Evolutionary conservation across 2,329 filamentous ascomycete genomes (phyloP), one percentile per base, ranked within the genome.

Genomic region (Alternaria ventricosa): DNA sequence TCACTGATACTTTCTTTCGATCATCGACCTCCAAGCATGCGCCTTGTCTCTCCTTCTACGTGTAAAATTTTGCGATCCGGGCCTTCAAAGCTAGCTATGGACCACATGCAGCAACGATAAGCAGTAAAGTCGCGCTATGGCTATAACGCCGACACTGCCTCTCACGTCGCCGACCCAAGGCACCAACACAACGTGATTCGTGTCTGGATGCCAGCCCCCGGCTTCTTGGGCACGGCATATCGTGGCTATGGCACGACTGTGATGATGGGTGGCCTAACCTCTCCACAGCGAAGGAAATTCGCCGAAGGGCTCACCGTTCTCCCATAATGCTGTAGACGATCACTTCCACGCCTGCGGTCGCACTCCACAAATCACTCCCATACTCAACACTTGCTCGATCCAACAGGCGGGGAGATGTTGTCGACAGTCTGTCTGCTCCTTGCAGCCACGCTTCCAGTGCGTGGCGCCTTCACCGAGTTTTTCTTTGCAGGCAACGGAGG

Each of bases 381-480:
- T 12, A 41, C 47, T 2, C 25, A 46, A n/a, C 13, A 22, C 30
- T 4, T 15, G 15, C 27, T 28, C 44, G 11, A n/a, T 33, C n/a
- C 36, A 45, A 59, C 28, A 59, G 7, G 13, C 41, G 22, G 47
- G 15, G 15, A 44, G 10, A 25, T 53, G 25, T 13, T 59, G 5
- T 53, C 41, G 28, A 41, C 28, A n/a, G 50, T 43, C 10, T 55
- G 27, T 13, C 20, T 60, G 41, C 36, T 60, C 43, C 15, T 60
- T n/a, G 41, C 30, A 25, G 28, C 22, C 15, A 30, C 27, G 2
- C 10, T 45, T 20, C 46, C 54, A 12, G 55, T 43, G 8, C 43
- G 36, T 41, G 65, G 65, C 5, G 63, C 33, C 3, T 71, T 68
- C 58, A 57, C 66, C 20, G 11, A 66, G 13, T 71, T 69, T 54